A percentile compares a stretch with the other conserved stretches of the same genome.
phyloP scores from a whole-genome alignment of 495 filamentous ascomycete species.

The Choiromyces venosus region DNA sequence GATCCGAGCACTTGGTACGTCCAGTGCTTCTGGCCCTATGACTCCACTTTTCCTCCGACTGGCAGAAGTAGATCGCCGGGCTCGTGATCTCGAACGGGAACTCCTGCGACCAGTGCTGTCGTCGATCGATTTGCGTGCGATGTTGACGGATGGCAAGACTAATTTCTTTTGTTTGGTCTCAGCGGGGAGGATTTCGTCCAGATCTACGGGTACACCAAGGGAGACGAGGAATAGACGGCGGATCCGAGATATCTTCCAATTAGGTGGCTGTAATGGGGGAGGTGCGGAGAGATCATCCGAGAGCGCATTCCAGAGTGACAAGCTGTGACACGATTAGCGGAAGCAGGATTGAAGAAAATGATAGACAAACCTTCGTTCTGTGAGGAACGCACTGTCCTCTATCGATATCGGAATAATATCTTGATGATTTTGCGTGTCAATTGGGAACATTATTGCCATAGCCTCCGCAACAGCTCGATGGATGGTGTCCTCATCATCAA shows the following conservation, averaged over 20 bases:
- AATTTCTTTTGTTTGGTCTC: conserved; percentile 93
- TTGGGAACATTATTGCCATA: conserved; percentile 55
- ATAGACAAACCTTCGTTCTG: conserved; percentile 50
- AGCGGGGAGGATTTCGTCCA: conserved; percentile 93
- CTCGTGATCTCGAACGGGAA: conserved; percentile 41
- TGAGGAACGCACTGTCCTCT: conserved; percentile 59
- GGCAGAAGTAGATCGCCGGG: conserved; percentile 40
- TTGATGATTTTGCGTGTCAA: conserved; percentile 48
- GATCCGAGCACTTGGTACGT: conserved; percentile 70
- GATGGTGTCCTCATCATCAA: conserved; percentile 51
- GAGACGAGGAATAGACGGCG: conserved; percentile 93
- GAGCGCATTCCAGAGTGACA: conserved; percentile 89
- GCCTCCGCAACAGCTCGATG: conserved; percentile 51
- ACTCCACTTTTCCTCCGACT: conserved; percentile 23
- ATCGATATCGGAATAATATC: conserved; percentile 46
- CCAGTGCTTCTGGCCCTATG: conserved; percentile 47
- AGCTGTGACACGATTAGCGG: conserved; percentile 55
- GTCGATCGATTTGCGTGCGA: conserved; percentile 39
- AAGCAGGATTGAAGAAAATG: conserved; percentile 33
- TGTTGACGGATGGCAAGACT: conserved; percentile 75
- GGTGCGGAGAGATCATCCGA: conserved; percentile 96
- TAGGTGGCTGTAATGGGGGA: conserved; percentile 87
- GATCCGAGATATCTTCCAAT: conserved; percentile 96
- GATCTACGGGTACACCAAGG: conserved; percentile 88
- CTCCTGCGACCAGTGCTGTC: conserved; percentile 16